Percentiles rank a stretch among this genome's conserved stretches.
These are phyloP conservation scores for Arabidopsis lyrata DNA, from an alignment of 441 rosid genomes.

Conservation along the genomic window DNA sequence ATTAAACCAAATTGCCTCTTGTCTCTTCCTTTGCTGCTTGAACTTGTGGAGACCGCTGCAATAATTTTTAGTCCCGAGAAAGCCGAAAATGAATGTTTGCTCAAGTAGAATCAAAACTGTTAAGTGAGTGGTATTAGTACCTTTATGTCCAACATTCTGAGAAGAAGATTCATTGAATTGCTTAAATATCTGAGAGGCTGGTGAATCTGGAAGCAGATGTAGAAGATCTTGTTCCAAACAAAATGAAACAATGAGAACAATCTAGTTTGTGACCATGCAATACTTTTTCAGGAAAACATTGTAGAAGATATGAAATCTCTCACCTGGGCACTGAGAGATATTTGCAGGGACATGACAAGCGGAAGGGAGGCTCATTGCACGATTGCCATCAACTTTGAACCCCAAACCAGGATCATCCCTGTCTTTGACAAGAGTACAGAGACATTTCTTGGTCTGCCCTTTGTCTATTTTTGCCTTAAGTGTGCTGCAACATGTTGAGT, in stretches of 20 bases:
- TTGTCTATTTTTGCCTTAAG: conserved; percentile 36
- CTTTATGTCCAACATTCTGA: conserved; percentile 30
- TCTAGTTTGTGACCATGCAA: conserved; percentile 21
- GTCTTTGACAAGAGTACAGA: conserved; percentile 52
- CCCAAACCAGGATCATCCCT: conserved; percentile 51
- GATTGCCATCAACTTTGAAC: conserved; percentile 54
- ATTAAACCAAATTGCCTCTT: conserved; percentile 35
- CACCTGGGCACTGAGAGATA: conserved; percentile 50
- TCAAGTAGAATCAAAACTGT: conserved; percentile 1
- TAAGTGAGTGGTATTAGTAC: conserved; percentile 16
- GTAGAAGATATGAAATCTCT: conserved; percentile 12
- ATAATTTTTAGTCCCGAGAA: conserved; percentile 19
- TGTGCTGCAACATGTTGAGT: conserved; percentile 45
- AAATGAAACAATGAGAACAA: conserved; percentile 12
- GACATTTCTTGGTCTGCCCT: conserved; percentile 50
- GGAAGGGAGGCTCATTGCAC: conserved; percentile 53
- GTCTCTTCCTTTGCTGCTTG: conserved; percentile 39
- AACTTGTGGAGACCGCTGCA: conserved; percentile 36
- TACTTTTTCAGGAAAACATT: background rate
- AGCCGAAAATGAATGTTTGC: background rate
- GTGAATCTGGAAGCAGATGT: conserved; percentile 49
- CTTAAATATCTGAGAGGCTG: conserved; percentile 47
- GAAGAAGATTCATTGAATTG: conserved; percentile 40
- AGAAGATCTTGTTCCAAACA: conserved; percentile 49
- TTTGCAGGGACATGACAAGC: conserved; percentile 49